A percentile compares a stretch with the other conserved stretches of the same genome.
Evolutionary conservation across 345 rosid genomes (phyloP).

Genomic region (Rhodomyrtus tomentosa): DNA sequence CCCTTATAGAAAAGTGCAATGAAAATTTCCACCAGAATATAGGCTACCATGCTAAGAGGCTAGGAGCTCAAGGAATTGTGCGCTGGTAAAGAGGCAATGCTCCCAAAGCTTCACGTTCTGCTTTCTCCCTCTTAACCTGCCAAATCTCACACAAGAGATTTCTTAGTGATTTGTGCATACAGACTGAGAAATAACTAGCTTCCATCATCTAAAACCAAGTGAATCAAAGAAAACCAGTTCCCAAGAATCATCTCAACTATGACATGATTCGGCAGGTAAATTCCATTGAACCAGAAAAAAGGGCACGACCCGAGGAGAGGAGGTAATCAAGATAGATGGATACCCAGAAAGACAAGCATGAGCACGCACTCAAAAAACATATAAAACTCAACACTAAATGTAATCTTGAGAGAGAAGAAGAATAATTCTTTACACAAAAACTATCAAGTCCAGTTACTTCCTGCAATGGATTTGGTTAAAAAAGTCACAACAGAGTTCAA

Average conservation of each 20-base stretch:
- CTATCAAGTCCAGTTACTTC: neutral
- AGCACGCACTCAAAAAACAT: neutral
- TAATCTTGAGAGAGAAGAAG: neutral
- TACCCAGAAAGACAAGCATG: neutral
- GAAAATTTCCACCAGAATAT: neutral
- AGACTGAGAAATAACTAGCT: neutral
- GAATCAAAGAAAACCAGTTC: neutral
- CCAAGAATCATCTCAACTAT: neutral
- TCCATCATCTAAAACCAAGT: neutral
- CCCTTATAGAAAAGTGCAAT: neutral
- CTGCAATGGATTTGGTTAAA: neutral
- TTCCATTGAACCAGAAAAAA: neutral
- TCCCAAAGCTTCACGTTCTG: constrained; percentile 37
- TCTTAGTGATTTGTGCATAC: neutral
- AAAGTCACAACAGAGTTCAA: neutral
- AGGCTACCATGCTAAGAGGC: neutral
- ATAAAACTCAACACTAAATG: neutral
- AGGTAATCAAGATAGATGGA: neutral
- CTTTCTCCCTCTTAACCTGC: constrained; percentile 40
- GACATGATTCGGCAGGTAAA: neutral
- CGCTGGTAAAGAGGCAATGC: constrained; percentile 40
- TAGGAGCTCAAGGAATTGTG: constrained; percentile 20
- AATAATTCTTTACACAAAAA: neutral
- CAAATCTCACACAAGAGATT: neutral
- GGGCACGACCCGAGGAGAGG: neutral